Base-by-base conservation (phyloP, 805 yeast genomes). In the Teunomyces gatunensis region DNA sequence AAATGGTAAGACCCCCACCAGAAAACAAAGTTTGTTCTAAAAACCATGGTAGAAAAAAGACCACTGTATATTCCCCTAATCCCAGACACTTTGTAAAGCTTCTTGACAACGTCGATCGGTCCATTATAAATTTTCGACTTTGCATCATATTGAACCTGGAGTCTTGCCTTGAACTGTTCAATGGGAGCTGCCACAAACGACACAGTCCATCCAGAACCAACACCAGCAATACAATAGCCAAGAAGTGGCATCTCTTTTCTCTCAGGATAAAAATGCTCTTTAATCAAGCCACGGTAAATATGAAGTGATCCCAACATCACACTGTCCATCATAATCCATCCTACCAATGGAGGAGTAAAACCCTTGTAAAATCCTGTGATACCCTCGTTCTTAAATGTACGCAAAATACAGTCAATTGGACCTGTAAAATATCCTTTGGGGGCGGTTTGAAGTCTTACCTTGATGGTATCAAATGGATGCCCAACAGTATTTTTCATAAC, bases 1-100 rank as follows among this genome's bases (percentile, higher is more conserved):
- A 89, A 47, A 60, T 89, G 96, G 62, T 90, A 90, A 0, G 95
- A 83, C 1, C 96, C 96, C 97, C 97, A 90, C 92, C 95, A 89
- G 49, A 88, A 87, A 30, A 87, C 75, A 63, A 89, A 90, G 65
- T 87, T 87, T 1, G 96, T 83, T 61, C 97, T 77, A 71, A 90
- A 90, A 11, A 90, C 78, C 85, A 89, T 80, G 0, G 97, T 90
- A 12, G 96, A 83, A n/a, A 83, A 68, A 37, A 90, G 73, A 5
- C 96, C 97, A 55, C 87, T 82, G 63, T 88, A 90, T 1, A 87
- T 68, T 0, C 96, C 95, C 49, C 81, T 66, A 21, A 86, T 67
- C 7, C 96, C 96, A 30, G 80, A 77, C 39, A 79, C 74, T 41
- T 71, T 70, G 62, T 79, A 80, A 15, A 85, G 67, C 50, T 84